Base-by-base conservation (phyloP, 768 basidiomycete genomes). In the Thelephora ganbajun region DNA sequence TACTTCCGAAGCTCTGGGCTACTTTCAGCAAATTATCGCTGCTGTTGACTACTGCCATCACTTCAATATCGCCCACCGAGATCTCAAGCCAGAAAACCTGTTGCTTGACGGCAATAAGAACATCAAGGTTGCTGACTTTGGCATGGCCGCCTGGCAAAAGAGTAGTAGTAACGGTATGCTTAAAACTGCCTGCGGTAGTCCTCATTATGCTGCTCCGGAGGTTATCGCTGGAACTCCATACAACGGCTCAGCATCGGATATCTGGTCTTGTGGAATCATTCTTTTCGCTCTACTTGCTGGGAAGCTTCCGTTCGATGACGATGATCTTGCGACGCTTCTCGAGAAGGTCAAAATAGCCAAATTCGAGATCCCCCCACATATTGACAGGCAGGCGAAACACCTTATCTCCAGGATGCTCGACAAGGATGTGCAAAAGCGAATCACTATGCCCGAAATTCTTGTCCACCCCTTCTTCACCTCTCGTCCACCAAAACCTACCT, bases 211-310 rank as follows among this genome's bases (percentile, higher is more conserved):
- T 14, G 86, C 87, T 11, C 92, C 93, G 0, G 93, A 97, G 66
- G 80, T 97, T 48, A 76, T 94, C 52, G 72, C 76, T 61, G 90
- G 90, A 3, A 69, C 76, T 41, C 74, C 79, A 3, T 98, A 97
- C 62, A 75, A 90, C 56, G 93, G 92, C 6, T 74, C 80, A 2
- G 72, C 77, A n/a, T 80, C 90, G 16, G 93, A 98, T 64, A 88
- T 93, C 59, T 97, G 93, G 93, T 94, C 91, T 35, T 93, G 92
- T 57, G 93, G 93, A 48, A 79, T 98, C 59, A 91, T 94, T 54
- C 73, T 98, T 48, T 90, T 79, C 56, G 89, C 90, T 16, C 69
- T 98, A n/a, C 70, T 97, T 35, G 77, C 79, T 3, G 90, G 91
- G 5, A 71, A 76, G 37, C 71, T 96, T n/a, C 93, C 93, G 1